phyloP scores from a whole-genome alignment of 1,284 basidiomycete genomes.

The Rhodotorula sp. region DNA sequence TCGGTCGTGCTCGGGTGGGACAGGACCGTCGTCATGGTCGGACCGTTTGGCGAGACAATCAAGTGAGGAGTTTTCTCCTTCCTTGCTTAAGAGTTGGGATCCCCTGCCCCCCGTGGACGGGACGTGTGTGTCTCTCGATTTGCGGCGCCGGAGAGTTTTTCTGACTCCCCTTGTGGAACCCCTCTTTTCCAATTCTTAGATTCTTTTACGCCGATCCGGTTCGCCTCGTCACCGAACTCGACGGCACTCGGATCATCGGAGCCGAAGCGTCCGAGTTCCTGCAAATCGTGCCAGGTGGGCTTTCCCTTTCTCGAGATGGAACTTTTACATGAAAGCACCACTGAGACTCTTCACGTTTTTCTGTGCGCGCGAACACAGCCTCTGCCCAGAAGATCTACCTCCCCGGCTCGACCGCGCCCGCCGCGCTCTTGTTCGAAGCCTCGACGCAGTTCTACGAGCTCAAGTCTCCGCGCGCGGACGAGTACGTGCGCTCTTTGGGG shows the following conservation, averaged over 20 bases:
- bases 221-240: constrained; percentile 77
- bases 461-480: constrained; percentile 85
- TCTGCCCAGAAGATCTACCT: constrained; percentile 78
- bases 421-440: constrained; percentile 88
- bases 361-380: constrained; percentile 51
- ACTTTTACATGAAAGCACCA: no score
- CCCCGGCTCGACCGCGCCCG: constrained; percentile 86
- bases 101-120: no score
- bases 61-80: no score
- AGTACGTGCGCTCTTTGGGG: constrained; percentile 77
- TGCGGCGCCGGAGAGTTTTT: no score
- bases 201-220: constrained; percentile 75
- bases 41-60: constrained; percentile 84
- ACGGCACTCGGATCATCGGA: constrained; percentile 81
- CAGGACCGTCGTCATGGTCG: constrained; percentile 75
- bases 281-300: constrained; percentile 82
- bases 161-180: not conserved
- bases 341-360: not conserved
- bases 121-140: constrained; percentile 49
- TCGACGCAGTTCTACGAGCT: constrained; percentile 75
- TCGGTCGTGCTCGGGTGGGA: constrained; percentile 85
- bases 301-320: no score
- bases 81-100: no score
- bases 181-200: constrained; percentile 65
- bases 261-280: constrained; percentile 79